A percentile compares a stretch with the other conserved stretches of the same genome.
phyloP scores from a whole-genome alignment of 2,329 filamentous ascomycete species.

The Aspergillus quadrilineatus region DNA sequence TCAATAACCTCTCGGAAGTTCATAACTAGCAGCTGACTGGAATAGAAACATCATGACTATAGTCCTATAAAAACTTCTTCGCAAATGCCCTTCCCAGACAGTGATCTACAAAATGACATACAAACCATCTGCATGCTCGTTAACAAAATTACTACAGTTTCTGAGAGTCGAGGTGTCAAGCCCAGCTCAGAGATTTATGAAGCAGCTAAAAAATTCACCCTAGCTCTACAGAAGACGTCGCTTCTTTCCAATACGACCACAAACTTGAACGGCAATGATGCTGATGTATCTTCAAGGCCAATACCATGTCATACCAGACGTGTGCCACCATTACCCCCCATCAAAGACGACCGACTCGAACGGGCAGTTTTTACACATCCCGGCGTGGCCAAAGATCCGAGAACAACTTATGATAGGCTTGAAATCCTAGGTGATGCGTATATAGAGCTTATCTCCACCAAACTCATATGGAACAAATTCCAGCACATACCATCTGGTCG shows the following conservation, averaged over 20 bases:
- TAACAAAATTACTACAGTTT: neutral
- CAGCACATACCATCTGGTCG: slow-evolving; percentile 64
- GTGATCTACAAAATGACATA: neutral
- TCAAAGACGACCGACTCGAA: slow-evolving; percentile 61
- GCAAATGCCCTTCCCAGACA: neutral
- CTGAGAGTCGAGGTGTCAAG: neutral
- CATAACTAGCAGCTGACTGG: neutral
- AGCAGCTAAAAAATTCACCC: slow-evolving; percentile 2
- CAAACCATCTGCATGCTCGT: neutral
- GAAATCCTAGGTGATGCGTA: slow-evolving; percentile 91
- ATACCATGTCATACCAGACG: neutral
- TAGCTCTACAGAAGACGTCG: neutral
- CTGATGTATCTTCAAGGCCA: neutral
- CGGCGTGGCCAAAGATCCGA: slow-evolving; percentile 40
- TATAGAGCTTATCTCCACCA: slow-evolving; percentile 72
- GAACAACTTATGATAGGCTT: slow-evolving; percentile 69
- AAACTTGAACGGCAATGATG: neutral
- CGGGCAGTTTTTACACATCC: slow-evolving; percentile 67
- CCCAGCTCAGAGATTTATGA: neutral
- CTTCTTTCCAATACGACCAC: too few species aligned
- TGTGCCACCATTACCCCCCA: slow-evolving; percentile 53
- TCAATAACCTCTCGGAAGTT: neutral
- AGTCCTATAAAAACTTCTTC: neutral
- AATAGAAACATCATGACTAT: neutral
- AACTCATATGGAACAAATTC: slow-evolving; percentile 73